Base-by-base conservation (phyloP, 1,284 basidiomycete genomes). In the Moniliella sp. region DNA sequence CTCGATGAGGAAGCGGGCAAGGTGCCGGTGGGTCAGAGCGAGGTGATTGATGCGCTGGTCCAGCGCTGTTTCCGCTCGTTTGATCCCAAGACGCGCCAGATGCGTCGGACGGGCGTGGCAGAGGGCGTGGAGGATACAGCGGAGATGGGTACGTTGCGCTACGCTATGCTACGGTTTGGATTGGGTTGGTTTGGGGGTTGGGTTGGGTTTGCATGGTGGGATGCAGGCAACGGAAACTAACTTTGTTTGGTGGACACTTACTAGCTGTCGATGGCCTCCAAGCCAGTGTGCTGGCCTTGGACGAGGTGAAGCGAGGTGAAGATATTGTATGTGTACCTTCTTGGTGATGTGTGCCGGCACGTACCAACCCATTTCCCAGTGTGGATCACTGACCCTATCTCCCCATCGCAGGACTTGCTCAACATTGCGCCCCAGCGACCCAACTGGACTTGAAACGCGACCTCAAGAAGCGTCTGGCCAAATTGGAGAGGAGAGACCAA, bases 391-490 rank as follows among this genome's bases (percentile, higher is more conserved):
- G n/a, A n/a, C n/a, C n/a, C n/a, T n/a, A n/a, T n/a, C n/a, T n/a
- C n/a, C n/a, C n/a, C n/a, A n/a, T 29, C 34, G 30, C 4, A 91
- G 82, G 83, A 94, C 54, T 68, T 94, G 15, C 78, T 83, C 58
- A 94, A 91, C 57, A 93, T 97, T 45, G 86, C 86, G 15, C 88
- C 88, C 1, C 88, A 86, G 67, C 70, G 82, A 30, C 74, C 78
- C 7, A 94, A 94, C 61, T 94, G 88, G 88, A 94, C 62, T 66
- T 97, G 43, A 93, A 88, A 61, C 73, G 86, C 29, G 83, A 93
- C 54, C 74, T 86, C 63, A 78, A 82, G 35, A 81, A 78, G 64
- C 79, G 86, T 52, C 67, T 88, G 32, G 69, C 72, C 8, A 86
- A 76, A 57, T 66, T 94, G n/a, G 81, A 91, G 54, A 67, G 79